Percentiles rank a stretch among this genome's conserved stretches.
Conservation (phyloP, 352 stramenopile genomes). For the Albugo candida region DNA sequence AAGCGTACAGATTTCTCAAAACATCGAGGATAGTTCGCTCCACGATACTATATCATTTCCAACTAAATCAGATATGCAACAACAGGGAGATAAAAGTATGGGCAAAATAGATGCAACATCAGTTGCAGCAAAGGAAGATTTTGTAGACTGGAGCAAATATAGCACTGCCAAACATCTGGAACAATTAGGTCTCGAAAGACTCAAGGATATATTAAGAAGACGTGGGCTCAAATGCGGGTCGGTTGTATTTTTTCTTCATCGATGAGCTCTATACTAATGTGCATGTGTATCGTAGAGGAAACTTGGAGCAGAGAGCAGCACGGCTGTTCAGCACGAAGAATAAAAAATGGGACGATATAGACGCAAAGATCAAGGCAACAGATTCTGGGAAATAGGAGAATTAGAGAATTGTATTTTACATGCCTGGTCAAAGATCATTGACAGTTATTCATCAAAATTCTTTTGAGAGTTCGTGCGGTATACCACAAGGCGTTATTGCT, state of each 20-base stretch:
- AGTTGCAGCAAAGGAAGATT: slow-evolving; percentile 5
- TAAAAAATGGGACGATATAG: slow-evolving; percentile 80
- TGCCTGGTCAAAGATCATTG: no score
- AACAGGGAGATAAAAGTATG: not conserved
- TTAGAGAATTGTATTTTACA: no score
- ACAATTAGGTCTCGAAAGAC: slow-evolving; percentile 67
- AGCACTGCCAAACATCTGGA: slow-evolving; percentile 50
- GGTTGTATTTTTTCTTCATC: slow-evolving; percentile 3
- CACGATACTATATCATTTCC: not conserved
- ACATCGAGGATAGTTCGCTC: no score
- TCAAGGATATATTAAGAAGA: slow-evolving; percentile 84
- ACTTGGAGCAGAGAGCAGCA: slow-evolving; percentile 72
- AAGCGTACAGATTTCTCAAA: slow-evolving; percentile 10
- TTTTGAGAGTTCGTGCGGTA: no score
- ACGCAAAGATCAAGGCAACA: slow-evolving; percentile 39
- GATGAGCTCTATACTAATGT: slow-evolving; percentile 1
- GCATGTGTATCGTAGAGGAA: slow-evolving; percentile 32
- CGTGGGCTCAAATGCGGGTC: slow-evolving; percentile 94
- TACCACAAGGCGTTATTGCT: no score
- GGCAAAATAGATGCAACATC: not conserved
- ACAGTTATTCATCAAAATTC: no score
- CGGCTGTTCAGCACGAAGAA: slow-evolving; percentile 87
- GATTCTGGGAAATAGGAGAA: no score
- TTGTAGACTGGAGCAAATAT: slow-evolving; percentile 18
- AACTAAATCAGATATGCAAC: not conserved